Base-by-base conservation (phyloP, 2,329 filamentous ascomycete genomes). In the Cladosporium sp. region DNA sequence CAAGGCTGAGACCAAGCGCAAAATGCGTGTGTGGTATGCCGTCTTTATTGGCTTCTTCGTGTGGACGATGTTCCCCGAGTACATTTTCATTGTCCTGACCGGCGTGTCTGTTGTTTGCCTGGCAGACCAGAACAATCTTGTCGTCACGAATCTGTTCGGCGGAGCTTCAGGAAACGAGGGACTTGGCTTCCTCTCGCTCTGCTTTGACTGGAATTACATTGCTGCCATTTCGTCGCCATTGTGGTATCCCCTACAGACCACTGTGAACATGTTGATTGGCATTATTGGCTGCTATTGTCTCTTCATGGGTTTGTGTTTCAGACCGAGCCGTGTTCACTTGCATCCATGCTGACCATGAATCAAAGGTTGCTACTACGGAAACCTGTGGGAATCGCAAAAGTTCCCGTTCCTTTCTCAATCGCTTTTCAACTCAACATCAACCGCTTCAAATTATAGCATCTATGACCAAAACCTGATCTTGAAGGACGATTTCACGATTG, bases 101-200 rank as follows among this genome's bases (percentile, higher is more conserved):
- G 75, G 74, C 17, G 62, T 77, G 15, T 72, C 67, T 7, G 69
- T 82, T 25, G 78, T 80, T 54, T 82, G 79, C 61, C 71, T 81
- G 4, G 75, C 78, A 0, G 73, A 76, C 12, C 72, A 74, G 37
- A 67, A 76, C 39, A 78, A 67, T 55, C 61, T 74, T 1, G 66
- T 78, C 5, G 78, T 81, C 51, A 80, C 78, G 19, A 77, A 78
- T 40, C 65, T 81, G n/a, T 81, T 82, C 60, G 79, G 79, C 3
- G 80, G 79, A n/a, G 70, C 78, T 2, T 71, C 70, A 39, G 75
- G 74, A 3, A 78, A 80, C 59, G 77, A 80, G 61, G 77, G 77
- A 11, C 64, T 80, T 1, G 77, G 77, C 1, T 67, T 78, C 12
- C 67, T 79, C n/a, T 71, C 62, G 9, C 51, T 76, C 22, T 76